phyloP scores from a whole-genome alignment of 306 rosid genomes.

The Cicer pinnatifidum region DNA sequence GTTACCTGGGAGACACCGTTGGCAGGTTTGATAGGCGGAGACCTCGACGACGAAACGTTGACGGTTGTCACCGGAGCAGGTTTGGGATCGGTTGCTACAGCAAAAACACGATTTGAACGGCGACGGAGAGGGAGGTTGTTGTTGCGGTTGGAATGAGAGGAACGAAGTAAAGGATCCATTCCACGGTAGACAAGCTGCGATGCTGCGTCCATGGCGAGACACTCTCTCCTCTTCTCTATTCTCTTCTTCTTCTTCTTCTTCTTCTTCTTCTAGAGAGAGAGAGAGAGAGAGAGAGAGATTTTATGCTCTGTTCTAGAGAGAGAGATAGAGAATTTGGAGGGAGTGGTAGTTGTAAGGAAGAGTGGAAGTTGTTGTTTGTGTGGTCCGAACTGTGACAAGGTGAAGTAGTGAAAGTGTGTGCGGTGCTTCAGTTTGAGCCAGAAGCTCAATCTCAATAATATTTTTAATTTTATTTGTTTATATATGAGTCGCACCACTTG shows the following conservation, averaged over 20 bases:
- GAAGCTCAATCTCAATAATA: background rate
- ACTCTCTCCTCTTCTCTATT: background rate
- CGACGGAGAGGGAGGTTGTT: conserved; percentile 50
- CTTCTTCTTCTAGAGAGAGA: conserved; percentile 26
- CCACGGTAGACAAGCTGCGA: conserved; percentile 69
- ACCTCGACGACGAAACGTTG: conserved; percentile 58
- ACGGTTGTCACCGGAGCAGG: conserved; percentile 48
- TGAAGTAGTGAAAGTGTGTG: background rate
- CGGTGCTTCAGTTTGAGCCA: conserved; percentile 23
- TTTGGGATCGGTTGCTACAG: conserved; percentile 75
- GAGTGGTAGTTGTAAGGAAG: conserved; percentile 18
- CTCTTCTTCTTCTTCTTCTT: background rate
- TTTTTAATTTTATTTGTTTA: background rate
- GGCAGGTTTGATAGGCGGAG: conserved; percentile 56
- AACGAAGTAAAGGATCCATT: conserved; percentile 57
- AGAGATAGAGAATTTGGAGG: background rate
- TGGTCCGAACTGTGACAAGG: conserved; percentile 5
- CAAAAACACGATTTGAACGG: conserved; percentile 57
- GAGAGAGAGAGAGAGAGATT: conserved; percentile 12
- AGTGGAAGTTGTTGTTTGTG: background rate
- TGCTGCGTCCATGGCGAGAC: conserved; percentile 73
- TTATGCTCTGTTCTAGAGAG: background rate
- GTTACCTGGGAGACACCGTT: conserved; percentile 79
- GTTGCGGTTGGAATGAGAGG: conserved; percentile 42
- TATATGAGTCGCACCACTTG: background rate